Percentiles rank a stretch among this genome's conserved stretches.
Conservation (phyloP, 164 flowering plant genomes). For the Vitis labrusca region DNA sequence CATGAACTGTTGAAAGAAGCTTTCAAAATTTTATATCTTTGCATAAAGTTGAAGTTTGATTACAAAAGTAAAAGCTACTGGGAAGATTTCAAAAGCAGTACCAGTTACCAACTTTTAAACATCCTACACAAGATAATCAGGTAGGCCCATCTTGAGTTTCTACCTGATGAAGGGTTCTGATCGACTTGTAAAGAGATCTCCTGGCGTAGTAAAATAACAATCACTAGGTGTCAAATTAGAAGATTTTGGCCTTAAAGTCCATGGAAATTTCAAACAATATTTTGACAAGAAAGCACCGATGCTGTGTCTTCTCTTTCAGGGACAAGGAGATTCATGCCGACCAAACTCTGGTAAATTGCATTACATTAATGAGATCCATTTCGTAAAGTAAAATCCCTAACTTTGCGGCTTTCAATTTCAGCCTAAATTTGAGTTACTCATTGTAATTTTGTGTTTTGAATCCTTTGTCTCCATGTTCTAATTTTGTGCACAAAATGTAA, state of each 20-base stretch:
- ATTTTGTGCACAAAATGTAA: too few relatives aligned
- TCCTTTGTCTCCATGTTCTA: too few relatives aligned
- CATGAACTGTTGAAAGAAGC: not conserved
- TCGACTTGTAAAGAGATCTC: too few relatives aligned
- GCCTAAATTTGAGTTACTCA: not conserved
- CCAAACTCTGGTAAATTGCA: not conserved
- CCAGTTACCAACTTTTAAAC: not conserved
- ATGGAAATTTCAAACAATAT: not conserved
- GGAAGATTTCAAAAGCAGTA: slow-evolving; percentile 20
- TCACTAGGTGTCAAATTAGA: not conserved
- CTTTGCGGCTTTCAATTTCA: slow-evolving; percentile 3
- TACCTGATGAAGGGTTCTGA: too few relatives aligned
- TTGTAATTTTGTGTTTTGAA: too few relatives aligned
- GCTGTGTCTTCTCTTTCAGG: slow-evolving; percentile 12
- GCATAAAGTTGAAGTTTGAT: slow-evolving; percentile 10
- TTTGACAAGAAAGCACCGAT: slow-evolving; percentile 3
- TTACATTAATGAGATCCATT: not conserved
- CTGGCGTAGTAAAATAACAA: too few relatives aligned
- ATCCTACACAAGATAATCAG: not conserved
- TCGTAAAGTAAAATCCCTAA: not conserved
- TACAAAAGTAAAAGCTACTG: slow-evolving; percentile 11
- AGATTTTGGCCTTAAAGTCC: not conserved
- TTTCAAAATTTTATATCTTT: not conserved
- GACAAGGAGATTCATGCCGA: slow-evolving; percentile 9
- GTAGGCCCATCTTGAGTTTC: too few relatives aligned